phyloP scores from a whole-genome alignment of 2,329 filamentous ascomycete genomes.

The Penicillium sp. region DNA sequence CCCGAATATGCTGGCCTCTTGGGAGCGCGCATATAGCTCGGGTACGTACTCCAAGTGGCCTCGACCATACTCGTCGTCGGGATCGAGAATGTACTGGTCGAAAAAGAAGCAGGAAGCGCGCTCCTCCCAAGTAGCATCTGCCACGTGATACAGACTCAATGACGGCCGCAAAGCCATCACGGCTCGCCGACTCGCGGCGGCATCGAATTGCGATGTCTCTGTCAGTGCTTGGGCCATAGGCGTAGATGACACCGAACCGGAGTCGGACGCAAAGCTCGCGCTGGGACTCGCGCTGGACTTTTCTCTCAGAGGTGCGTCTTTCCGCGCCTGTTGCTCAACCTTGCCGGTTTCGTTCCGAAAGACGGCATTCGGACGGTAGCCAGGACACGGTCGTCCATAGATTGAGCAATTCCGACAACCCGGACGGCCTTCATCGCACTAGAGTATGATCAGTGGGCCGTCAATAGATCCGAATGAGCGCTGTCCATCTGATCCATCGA shows the following conservation, averaged over 20 bases:
- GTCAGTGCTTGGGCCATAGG: constrained; percentile 2
- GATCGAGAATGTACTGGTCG: constrained; percentile 32
- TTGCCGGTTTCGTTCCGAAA: constrained; percentile 32
- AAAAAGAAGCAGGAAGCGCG: constrained; percentile 39
- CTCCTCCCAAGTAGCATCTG: constrained; percentile 32
- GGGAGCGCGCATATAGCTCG: constrained; percentile 27
- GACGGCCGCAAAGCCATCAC: not conserved
- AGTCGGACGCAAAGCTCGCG: no score
- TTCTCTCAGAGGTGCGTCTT: constrained; percentile 2
- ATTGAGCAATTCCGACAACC: constrained; percentile 32
- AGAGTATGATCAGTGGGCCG: not conserved
- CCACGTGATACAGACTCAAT: constrained; percentile 16
- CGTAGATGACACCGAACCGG: not conserved
- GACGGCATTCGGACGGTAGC: constrained; percentile 31
- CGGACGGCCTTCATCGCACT: constrained; percentile 36
- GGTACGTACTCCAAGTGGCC: constrained; percentile 35
- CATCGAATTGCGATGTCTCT: constrained; percentile 2
- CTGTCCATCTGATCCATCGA: no score
- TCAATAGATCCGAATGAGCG: no score
- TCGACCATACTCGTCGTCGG: constrained; percentile 20
- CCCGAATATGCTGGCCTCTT: constrained; percentile 11
- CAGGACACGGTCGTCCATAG: constrained; percentile 34
- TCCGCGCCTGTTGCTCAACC: constrained; percentile 25
- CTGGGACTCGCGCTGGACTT: constrained; percentile 1
- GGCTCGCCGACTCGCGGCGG: not conserved